Percentiles rank a stretch among this genome's conserved stretches.
These are phyloP conservation scores for Polychytrium aggregatum DNA, from an alignment of 192 early-diverging fungal genomes.

Conservation along the genomic window DNA sequence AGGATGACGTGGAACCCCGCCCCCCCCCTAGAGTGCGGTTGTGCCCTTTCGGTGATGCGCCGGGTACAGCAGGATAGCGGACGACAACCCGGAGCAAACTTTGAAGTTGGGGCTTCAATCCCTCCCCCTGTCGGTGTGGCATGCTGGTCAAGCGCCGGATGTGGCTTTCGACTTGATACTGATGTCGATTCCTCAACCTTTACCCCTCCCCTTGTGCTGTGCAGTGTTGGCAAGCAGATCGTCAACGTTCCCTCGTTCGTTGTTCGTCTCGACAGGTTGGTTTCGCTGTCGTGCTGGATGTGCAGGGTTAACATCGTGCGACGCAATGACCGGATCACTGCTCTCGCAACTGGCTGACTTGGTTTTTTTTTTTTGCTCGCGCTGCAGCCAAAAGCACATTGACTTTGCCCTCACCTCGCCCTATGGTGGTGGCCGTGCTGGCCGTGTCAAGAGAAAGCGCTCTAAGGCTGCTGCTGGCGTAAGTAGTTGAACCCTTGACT, in stretches of 20 bases:
- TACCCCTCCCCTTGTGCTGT: too few species aligned
- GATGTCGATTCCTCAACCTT: too few species aligned
- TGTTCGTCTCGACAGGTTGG: slow-evolving; percentile 63
- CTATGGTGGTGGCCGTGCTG: slow-evolving; percentile 95
- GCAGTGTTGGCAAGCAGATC: slow-evolving; percentile 88
- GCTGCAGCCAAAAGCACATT: slow-evolving; percentile 62
- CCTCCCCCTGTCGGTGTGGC: too few species aligned
- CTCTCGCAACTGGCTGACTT: background rate
- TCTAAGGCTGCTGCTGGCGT: slow-evolving; percentile 54
- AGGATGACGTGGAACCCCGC: too few species aligned
- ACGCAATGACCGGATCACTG: background rate
- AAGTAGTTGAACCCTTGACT: too few species aligned
- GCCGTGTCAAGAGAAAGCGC: slow-evolving; percentile 95
- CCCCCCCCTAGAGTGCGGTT: too few species aligned
- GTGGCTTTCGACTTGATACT: too few species aligned
- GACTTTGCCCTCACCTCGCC: slow-evolving; percentile 79
- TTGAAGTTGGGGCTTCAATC: too few species aligned
- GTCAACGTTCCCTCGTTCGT: slow-evolving; percentile 94
- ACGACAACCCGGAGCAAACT: too few species aligned
- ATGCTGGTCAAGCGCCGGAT: too few species aligned
- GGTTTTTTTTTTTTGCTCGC: background rate
- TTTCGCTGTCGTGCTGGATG: background rate
- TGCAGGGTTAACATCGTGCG: background rate
- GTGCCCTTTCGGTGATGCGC: too few species aligned
- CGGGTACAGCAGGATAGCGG: too few species aligned